These are phyloP conservation scores for Starmerella powellii DNA, from an alignment of 805 yeast species.

Conservation along the genomic window DNA sequence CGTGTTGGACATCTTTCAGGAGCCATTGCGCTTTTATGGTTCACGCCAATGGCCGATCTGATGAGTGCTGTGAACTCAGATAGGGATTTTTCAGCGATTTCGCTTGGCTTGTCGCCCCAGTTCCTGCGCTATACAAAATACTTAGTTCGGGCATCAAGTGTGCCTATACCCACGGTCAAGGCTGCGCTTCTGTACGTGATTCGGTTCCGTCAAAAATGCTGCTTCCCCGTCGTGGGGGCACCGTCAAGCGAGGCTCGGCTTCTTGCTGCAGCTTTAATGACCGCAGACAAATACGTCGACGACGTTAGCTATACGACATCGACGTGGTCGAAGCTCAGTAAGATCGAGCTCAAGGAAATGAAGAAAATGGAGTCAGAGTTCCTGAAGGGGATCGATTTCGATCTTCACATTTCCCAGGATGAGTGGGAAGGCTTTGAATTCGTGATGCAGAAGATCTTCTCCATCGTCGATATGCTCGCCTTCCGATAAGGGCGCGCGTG, in stretches of 20 bases:
- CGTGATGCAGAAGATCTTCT: slow-evolving; percentile 1
- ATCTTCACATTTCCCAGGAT: slow-evolving; percentile 32
- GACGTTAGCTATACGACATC: slow-evolving; percentile 85
- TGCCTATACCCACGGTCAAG: slow-evolving; percentile 27
- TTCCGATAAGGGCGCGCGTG: neutral
- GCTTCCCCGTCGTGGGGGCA: slow-evolving; percentile 21
- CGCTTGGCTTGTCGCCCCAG: slow-evolving; percentile 1
- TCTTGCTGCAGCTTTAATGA: slow-evolving; percentile 53
- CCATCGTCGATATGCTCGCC: slow-evolving; percentile 4
- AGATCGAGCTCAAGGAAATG: slow-evolving; percentile 44
- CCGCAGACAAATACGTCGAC: slow-evolving; percentile 85
- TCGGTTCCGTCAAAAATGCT: slow-evolving; percentile 23
- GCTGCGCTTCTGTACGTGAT: slow-evolving; percentile 28
- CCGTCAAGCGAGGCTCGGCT: slow-evolving; percentile 30
- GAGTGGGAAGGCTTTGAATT: slow-evolving; percentile 26
- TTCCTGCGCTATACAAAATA: slow-evolving; percentile 25
- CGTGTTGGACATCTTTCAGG: slow-evolving; percentile 13
- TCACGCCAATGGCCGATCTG: slow-evolving; percentile 8
- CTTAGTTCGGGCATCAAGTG: slow-evolving; percentile 25
- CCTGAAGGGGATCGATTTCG: slow-evolving; percentile 48
- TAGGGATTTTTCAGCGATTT: neutral
- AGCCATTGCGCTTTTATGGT: slow-evolving; percentile 14
- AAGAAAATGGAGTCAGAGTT: slow-evolving; percentile 59
- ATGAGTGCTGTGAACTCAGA: neutral
- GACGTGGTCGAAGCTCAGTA: slow-evolving; percentile 87